These are phyloP conservation scores for Williopsis jadinii DNA, from an alignment of 1,139 yeast species.

Conservation along the genomic window DNA sequence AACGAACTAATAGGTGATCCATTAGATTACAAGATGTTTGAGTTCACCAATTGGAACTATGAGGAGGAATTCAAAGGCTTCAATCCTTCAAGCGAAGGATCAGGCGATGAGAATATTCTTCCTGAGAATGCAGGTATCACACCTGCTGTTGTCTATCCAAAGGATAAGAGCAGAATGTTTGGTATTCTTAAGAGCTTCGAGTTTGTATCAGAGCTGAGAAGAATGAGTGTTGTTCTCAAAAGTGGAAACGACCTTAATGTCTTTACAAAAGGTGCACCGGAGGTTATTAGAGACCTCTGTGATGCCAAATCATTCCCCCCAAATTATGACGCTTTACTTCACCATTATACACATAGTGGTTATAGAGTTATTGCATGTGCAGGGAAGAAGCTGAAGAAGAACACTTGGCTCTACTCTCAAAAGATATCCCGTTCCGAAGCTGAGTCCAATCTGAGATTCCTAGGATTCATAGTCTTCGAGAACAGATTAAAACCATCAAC, in stretches of 20 bases:
- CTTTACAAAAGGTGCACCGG: conserved; percentile 95
- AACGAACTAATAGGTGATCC: conserved; percentile 88
- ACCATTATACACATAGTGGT: conserved; percentile 86
- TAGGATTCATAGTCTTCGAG: conserved; percentile 90
- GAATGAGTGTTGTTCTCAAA: conserved; percentile 81
- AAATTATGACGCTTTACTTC: conserved; percentile 66
- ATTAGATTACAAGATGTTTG: conserved; percentile 86
- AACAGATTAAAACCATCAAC: conserved; percentile 77
- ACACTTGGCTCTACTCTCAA: conserved; percentile 35
- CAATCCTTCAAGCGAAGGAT: conserved; percentile 27
- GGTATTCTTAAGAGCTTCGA: conserved; percentile 71
- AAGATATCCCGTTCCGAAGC: conserved; percentile 51
- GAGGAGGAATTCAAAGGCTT: conserved; percentile 52
- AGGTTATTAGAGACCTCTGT: conserved; percentile 81
- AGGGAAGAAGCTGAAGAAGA: conserved; percentile 42
- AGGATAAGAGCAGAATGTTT: conserved; percentile 28
- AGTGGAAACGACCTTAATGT: conserved; percentile 36
- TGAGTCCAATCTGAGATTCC: conserved; percentile 62
- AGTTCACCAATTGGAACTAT: conserved; percentile 71
- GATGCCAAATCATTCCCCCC: conserved; percentile 60
- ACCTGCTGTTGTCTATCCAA: conserved; percentile 44
- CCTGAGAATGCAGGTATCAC: conserved; percentile 36
- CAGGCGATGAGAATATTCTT: conserved; percentile 29
- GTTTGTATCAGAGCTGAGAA: conserved; percentile 72
- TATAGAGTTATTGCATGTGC: conserved; percentile 96